phyloP scores from a whole-genome alignment of 805 yeast species.

The Candida namnaoensis region DNA sequence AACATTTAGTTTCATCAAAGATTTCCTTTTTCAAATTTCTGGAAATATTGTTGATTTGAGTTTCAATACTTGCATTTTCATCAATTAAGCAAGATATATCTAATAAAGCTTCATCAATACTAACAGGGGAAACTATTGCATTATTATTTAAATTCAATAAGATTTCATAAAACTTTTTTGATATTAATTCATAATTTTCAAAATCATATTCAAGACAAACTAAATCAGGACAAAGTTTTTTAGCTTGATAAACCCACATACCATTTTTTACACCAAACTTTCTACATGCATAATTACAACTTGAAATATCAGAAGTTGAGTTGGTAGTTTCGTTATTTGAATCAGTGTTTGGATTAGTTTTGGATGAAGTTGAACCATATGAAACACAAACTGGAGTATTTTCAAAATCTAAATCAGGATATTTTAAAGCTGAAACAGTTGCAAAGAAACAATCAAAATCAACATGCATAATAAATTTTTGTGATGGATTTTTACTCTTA shows the following conservation, averaged over 20 bases:
- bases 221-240: slow-evolving; percentile 54
- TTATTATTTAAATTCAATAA: slow-evolving; percentile 20
- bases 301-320: slow-evolving; percentile 71
- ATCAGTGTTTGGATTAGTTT: slow-evolving; percentile 1
- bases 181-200: slow-evolving; percentile 56
- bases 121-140: slow-evolving; percentile 63
- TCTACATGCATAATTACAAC: slow-evolving; percentile 87
- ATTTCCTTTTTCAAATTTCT: slow-evolving; percentile 27
- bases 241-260: slow-evolving; percentile 78
- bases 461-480: slow-evolving; percentile 53
- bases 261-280: slow-evolving; percentile 76
- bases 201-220: slow-evolving; percentile 66
- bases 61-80: slow-evolving; percentile 8
- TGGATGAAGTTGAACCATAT: slow-evolving; percentile 27
- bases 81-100: slow-evolving; percentile 39
- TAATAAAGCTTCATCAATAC: slow-evolving; percentile 86
- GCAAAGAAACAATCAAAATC: slow-evolving; percentile 96
- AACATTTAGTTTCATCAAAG: slow-evolving; percentile 39
- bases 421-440: slow-evolving; percentile 60
- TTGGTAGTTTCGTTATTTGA: background rate
- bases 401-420: slow-evolving; percentile 40
- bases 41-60: slow-evolving; percentile 11
- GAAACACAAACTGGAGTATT: slow-evolving; percentile 55
- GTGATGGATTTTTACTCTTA: slow-evolving; percentile 1
- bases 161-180: slow-evolving; percentile 55